Evolutionary conservation across 1,284 basidiomycete species (phyloP), one percentile per base, ranked within the genome.

Genomic region (Porogramme epimiltina): DNA sequence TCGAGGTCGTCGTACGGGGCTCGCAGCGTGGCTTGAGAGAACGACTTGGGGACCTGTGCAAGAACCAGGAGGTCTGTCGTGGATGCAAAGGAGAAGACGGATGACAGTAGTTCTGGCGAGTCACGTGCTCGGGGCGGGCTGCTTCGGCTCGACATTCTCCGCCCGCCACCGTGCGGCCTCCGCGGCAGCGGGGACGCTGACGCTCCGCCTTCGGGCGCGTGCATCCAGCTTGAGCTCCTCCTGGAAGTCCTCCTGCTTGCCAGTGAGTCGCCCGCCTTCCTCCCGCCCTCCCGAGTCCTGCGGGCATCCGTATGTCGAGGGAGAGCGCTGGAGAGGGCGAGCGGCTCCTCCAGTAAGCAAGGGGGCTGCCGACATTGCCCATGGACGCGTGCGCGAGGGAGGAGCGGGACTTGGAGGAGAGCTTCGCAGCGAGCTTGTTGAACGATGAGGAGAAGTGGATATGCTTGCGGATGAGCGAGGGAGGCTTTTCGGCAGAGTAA

Each of bases 301-400:
- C 64, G 3, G 70, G 70, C 40, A 68, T 62, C 26, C 69, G 65
- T 38, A 72, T 72, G 45, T 71, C 68, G 4, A 70, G 61, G 3
- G 70, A 71, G 0, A 64, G 62, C 6, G 63, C 61, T 1, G 65
- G 70, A 2, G 68, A 68, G 10, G 70, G 69, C 15, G 68, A 67
- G 31, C 62, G 61, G 44, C 62, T 68, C 23, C 59, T 56, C 51
- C 59, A 60, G 43, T 49, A 58, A 31, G 50, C 40, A 20, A 62
- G 51, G 16, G 59, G 62, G 47, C 59, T 62, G 33, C 56, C 61
- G 34, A 66, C 59, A 18, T 60, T 61, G 33, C 51, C 51, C 2
- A 63, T 50, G 39, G 63, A 55, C 19, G 54, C 47, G 18, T 52
- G 49, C 2, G 54, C 42, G 28, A 45, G 36, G 23, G 45, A 44